Evolutionary conservation across 805 yeast species (phyloP).

Genomic region (Zygosaccharomyces bisporus): DNA sequence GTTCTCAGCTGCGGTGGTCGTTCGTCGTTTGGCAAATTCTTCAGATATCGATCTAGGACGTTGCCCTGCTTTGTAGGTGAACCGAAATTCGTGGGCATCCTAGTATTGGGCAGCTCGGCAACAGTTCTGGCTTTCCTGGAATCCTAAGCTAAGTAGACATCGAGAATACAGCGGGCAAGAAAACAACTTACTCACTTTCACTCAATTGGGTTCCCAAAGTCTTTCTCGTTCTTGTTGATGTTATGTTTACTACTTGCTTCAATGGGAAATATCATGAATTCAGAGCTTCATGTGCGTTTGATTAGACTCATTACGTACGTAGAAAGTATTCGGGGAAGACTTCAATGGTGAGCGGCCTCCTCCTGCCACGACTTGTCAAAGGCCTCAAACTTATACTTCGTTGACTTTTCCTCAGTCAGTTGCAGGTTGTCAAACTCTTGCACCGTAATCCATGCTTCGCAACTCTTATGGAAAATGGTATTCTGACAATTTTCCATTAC

Average conservation of each 20-base stretch:
- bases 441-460: conserved; percentile 16
- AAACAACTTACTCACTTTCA: not conserved
- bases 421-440: conserved; percentile 27
- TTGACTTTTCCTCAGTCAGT: not conserved
- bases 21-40: conserved; percentile 19
- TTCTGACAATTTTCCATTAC: conserved; percentile 27
- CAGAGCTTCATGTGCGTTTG: not conserved
- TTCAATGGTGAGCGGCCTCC: not conserved
- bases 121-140: not conserved
- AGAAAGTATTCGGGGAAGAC: not conserved
- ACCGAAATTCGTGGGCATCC: conserved; percentile 20
- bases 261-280: conserved; percentile 5
- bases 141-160: not conserved
- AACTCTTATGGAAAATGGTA: conserved; percentile 21
- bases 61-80: conserved; percentile 21
- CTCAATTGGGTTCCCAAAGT: not conserved
- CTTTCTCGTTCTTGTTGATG: conserved; percentile 1
- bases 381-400: conserved; percentile 8
- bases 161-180: not conserved
- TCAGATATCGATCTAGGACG: conserved; percentile 29
- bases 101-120: not conserved
- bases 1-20: conserved; percentile 19
- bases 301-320: not conserved
- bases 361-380: conserved; percentile 8
- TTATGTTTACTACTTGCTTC: conserved; percentile 6